Percentiles rank a stretch among this genome's conserved stretches.
phyloP scores from a whole-genome alignment of 768 basidiomycete genomes.

The Termitomyces sp. region DNA sequence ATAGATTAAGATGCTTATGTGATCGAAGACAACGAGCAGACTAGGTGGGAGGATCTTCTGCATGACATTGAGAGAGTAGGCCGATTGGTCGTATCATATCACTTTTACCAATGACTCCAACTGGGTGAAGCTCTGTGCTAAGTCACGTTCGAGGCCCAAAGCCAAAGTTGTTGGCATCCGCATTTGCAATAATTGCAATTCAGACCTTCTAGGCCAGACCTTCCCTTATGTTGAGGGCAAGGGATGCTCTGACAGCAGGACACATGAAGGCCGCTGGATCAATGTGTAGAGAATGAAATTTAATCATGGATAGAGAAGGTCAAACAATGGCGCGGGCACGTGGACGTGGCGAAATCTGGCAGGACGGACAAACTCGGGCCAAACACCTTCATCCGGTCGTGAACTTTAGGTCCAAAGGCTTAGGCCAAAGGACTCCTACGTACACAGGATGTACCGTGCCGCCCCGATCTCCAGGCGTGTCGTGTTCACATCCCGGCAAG shows the following conservation, averaged over 20 bases:
- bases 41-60: neutral
- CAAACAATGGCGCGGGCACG: constrained; percentile 12
- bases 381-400: constrained; percentile 14
- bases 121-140: no score
- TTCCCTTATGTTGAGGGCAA: neutral
- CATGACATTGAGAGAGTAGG: neutral
- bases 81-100: neutral
- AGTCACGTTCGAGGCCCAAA: no score
- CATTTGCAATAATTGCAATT: neutral
- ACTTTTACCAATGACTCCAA: no score
- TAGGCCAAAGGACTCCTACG: constrained; percentile 16
- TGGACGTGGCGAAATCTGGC: neutral
- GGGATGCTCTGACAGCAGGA: neutral
- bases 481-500: constrained; percentile 38
- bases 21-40: neutral
- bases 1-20: neutral
- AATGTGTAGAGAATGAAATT: no score
- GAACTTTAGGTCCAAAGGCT: constrained; percentile 9
- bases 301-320: no score
- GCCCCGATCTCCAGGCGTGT: constrained; percentile 51
- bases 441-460: constrained; percentile 48
- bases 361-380: constrained; percentile 35
- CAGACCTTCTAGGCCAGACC: neutral
- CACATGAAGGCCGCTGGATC: neutral
- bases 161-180: neutral